Conservation (phyloP, 208 protist species). For the Kentomonas sorsogonicus region DNA sequence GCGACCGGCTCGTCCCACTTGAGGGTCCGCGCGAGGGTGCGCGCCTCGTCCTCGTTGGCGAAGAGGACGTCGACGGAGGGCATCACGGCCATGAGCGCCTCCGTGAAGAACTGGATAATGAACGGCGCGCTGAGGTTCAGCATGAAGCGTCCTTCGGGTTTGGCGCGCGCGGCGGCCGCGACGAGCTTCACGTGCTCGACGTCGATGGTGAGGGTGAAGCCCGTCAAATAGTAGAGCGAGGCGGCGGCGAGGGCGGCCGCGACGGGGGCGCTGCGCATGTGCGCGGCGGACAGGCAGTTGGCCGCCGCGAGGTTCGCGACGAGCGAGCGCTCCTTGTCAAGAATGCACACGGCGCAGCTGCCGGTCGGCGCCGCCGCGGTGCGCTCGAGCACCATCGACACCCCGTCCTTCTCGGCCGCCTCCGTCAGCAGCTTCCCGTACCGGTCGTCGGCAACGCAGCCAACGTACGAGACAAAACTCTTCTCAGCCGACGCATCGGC, state of each 20-base stretch:
- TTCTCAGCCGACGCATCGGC: slow-evolving; percentile 8
- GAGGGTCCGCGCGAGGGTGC: slow-evolving; percentile 60
- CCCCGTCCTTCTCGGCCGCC: slow-evolving; percentile 85
- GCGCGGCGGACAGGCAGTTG: slow-evolving; percentile 91
- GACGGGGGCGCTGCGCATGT: slow-evolving; percentile 77
- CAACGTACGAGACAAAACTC: slow-evolving; percentile 78
- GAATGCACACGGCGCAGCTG: slow-evolving; percentile 96
- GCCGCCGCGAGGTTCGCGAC: slow-evolving; percentile 97
- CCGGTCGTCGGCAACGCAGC: slow-evolving; percentile 94
- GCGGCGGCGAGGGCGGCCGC: slow-evolving; percentile 37
- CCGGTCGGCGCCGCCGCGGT: slow-evolving; percentile 90
- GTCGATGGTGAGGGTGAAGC: slow-evolving; percentile 96
- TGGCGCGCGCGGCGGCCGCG: slow-evolving; percentile 81
- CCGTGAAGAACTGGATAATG: slow-evolving; percentile 94
- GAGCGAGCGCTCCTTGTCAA: slow-evolving; percentile 91
- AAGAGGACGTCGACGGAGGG: slow-evolving; percentile 96
- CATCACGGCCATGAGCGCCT: slow-evolving; percentile 73
- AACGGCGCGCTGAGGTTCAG: slow-evolving; percentile 97
- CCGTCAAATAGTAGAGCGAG: slow-evolving; percentile 90
- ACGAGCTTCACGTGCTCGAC: slow-evolving; percentile 86
- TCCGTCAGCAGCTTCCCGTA: slow-evolving; percentile 85
- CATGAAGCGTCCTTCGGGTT: slow-evolving; percentile 82
- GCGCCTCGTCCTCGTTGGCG: slow-evolving; percentile 95
- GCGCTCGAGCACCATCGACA: slow-evolving; percentile 84
- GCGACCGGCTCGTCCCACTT: too few species aligned